Base-by-base conservation (phyloP, 352 stramenopile genomes). In the Globisporangium nagaii region DNA sequence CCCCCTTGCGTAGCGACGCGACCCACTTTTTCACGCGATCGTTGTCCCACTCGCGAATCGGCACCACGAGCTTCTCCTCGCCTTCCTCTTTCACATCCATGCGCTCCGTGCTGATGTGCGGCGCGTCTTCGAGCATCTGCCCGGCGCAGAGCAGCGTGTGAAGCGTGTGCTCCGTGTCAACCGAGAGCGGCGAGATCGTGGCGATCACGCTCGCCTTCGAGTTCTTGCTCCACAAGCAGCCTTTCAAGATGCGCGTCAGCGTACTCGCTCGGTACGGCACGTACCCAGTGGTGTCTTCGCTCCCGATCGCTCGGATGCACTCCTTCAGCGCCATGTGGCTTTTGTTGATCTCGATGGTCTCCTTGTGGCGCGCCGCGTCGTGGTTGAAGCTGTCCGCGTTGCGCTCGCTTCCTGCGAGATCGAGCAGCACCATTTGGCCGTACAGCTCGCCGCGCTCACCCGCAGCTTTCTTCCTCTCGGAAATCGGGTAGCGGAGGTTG, bases 321-420 rank as follows among this genome's bases (percentile, higher is more conserved):
- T 93, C 74, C 58, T 95, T 95, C 19, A 95, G 57, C 19, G 81
- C 81, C 47, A 90, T 51, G 27, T 91, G 75, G 43, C 77, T 91
- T 57, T 86, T 86, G 61, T 95, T 95, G 66, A 95, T 94, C 51
- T 91, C 79, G 22, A 84, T 83, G 1, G 65, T 71, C 53, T 95
- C 82, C 46, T 85, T 88, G 28, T 76, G 73, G 7, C 80, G 72
- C 9, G 80, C 72, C 20, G 82, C 76, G 34, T 86, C 70, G 41
- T 95, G 84, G 45, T 89, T 75, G 25, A 89, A 88, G 41, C 80
- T 79, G 41, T 95, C 85, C 55, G 84, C 75, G 12, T 86, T 85
- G 52, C 83, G 80, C 45, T 95, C 85, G 19, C 78, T 92, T 1
- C 79, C 79, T 3, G 79, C 76, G 17, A 90, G 67, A 60, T 90